Conservation (phyloP, 176 grass and related monocot species). For the Poa pratensis region DNA sequence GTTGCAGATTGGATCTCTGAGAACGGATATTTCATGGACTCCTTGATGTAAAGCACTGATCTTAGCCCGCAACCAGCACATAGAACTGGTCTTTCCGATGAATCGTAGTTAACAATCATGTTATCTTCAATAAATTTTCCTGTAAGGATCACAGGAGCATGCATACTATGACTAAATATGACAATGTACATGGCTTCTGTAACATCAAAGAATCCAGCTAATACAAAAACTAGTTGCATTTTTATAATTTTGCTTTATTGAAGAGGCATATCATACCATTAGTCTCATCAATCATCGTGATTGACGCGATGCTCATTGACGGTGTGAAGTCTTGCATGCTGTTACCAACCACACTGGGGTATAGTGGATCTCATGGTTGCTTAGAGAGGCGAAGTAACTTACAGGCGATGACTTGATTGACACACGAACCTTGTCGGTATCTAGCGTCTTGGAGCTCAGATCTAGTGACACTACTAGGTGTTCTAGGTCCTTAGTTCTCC, state of each 20-base stretch:
- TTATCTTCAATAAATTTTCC: conserved; percentile 48
- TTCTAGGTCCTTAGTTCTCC: conserved; percentile 42
- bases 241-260: not conserved
- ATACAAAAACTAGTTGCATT: not conserved
- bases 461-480: conserved; percentile 34
- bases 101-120: conserved; percentile 45
- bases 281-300: conserved; percentile 30
- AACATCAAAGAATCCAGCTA: conserved; percentile 12
- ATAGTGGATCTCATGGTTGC: conserved; percentile 39
- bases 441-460: conserved; percentile 40
- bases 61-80: conserved; percentile 62
- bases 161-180: not conserved
- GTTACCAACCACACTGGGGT: conserved; percentile 28
- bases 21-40: conserved; percentile 75
- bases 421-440: conserved; percentile 31
- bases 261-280: conserved; percentile 54
- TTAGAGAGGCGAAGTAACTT: conserved; percentile 58
- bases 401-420: conserved; percentile 46
- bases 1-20: conserved; percentile 74
- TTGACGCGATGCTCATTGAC: conserved; percentile 35
- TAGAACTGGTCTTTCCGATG: conserved; percentile 56
- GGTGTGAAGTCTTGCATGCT: conserved; percentile 39
- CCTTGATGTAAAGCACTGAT: conserved; percentile 73
- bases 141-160: conserved; percentile 30
- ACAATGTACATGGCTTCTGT: not conserved